phyloP scores from a whole-genome alignment of 1,284 basidiomycete species.

The Pterula multifida region DNA sequence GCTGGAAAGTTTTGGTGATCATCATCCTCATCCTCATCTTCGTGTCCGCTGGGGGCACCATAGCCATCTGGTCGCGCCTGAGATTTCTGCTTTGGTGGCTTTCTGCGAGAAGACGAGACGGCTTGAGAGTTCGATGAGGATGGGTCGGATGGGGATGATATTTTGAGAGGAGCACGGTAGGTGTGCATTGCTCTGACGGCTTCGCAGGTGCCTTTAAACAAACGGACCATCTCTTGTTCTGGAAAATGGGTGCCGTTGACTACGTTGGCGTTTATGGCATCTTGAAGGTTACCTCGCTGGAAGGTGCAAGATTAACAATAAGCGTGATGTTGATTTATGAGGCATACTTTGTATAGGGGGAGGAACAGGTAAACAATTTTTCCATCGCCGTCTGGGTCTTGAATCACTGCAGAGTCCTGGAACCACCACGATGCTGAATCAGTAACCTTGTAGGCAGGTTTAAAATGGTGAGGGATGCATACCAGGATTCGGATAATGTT shows the following conservation, averaged over 20 bases:
- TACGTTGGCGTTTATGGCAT: conserved; percentile 81
- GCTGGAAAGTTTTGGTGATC: conserved; percentile 48
- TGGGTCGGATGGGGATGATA: conserved; percentile 19
- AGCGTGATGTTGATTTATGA: conserved; percentile 2
- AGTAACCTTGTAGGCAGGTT: conserved; percentile 4
- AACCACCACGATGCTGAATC: conserved; percentile 6
- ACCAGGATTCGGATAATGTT: conserved; percentile 85
- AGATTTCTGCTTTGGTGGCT: conserved; percentile 14
- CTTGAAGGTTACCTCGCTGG: conserved; percentile 87
- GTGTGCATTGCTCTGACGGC: conserved; percentile 92
- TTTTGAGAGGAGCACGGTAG: conserved; percentile 42
- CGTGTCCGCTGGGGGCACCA: conserved; percentile 18
- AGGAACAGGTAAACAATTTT: conserved; percentile 93
- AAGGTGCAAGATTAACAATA: conserved; percentile 2
- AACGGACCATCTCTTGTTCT: conserved; percentile 77
- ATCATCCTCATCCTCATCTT: conserved; percentile 30
- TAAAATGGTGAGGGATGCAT: conserved; percentile 10
- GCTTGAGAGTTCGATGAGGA: conserved; percentile 16
- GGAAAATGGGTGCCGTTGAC: conserved; percentile 78
- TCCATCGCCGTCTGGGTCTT: conserved; percentile 86
- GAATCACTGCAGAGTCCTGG: conserved; percentile 87
- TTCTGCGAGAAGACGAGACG: background rate
- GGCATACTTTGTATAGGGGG: conserved; percentile 68
- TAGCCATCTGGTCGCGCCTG: conserved; percentile 12
- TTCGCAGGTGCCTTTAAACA: conserved; percentile 91